Percentiles rank a stretch among this genome's conserved stretches.
These are phyloP conservation scores for Triticum dicoccoides DNA, from an alignment of 176 grass and related monocot genomes.

Conservation along the genomic window DNA sequence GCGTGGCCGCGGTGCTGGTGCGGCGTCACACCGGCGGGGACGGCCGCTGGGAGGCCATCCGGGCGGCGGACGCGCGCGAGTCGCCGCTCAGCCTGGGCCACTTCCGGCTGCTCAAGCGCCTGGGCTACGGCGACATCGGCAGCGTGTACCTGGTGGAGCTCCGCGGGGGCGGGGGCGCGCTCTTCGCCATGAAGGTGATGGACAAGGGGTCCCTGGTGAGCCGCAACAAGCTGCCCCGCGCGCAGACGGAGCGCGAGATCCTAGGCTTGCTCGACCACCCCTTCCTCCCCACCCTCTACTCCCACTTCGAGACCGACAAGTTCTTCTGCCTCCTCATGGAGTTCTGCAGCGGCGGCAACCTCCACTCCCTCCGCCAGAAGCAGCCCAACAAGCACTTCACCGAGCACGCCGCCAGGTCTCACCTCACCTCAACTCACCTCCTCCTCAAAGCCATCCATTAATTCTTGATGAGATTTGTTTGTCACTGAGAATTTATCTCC, in stretches of 20 bases:
- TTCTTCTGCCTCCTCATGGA: conserved; percentile 97
- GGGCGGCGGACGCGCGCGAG: conserved; percentile 49
- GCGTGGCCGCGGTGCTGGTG: conserved; percentile 6
- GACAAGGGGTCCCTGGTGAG: conserved; percentile 71
- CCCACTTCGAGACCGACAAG: conserved; percentile 85
- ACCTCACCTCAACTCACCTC: not conserved
- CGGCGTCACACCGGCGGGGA: conserved; percentile 73
- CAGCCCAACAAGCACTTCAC: conserved; percentile 73
- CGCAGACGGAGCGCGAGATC: conserved; percentile 86
- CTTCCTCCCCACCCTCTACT: conserved; percentile 88
- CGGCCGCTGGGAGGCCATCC: conserved; percentile 70
- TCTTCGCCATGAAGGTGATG: conserved; percentile 98
- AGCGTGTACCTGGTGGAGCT: conserved; percentile 95
- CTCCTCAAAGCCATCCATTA: not conserved
- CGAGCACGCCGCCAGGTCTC: conserved; percentile 73
- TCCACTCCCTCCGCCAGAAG: conserved; percentile 82
- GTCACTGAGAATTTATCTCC: not conserved
- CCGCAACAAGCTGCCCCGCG: conserved; percentile 77
- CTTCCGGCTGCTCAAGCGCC: conserved; percentile 70
- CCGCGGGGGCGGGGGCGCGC: conserved; percentile 34
- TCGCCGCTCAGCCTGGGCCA: conserved; percentile 74
- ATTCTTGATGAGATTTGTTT: too few relatives aligned
- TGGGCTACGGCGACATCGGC: conserved; percentile 93
- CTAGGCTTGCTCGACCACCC: conserved; percentile 82
- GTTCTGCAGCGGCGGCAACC: conserved; percentile 94